Conservation (phyloP, 1,284 basidiomycete species). For the Rugiboletus extremiorientalis region DNA sequence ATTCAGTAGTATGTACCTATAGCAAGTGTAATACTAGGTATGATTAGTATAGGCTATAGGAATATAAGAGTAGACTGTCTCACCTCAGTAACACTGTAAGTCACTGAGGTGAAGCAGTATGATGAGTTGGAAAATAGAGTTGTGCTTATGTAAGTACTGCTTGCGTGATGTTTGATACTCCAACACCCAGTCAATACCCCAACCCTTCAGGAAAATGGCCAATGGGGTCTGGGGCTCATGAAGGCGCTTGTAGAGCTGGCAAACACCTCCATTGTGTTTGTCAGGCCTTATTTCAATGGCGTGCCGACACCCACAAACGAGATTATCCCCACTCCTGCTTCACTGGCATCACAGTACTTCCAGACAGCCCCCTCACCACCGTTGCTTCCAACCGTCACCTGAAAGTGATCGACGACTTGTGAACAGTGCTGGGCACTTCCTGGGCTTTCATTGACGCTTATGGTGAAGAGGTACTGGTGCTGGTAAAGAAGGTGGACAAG, state of each 20-base stretch:
- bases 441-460: conserved; percentile 1
- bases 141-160: too few relatives aligned
- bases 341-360: background rate
- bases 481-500: background rate
- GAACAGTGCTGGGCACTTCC: background rate
- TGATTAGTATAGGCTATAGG: too few relatives aligned
- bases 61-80: too few relatives aligned
- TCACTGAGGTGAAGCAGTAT: too few relatives aligned
- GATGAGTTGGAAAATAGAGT: too few relatives aligned
- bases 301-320: background rate
- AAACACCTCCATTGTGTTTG: conserved; percentile 2
- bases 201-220: conserved; percentile 1
- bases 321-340: conserved; percentile 4
- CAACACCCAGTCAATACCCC: background rate
- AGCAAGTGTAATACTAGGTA: too few relatives aligned
- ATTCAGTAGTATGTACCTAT: too few relatives aligned
- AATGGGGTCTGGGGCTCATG: background rate
- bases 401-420: background rate
- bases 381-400: background rate
- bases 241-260: background rate
- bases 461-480: background rate
- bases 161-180: too few relatives aligned
- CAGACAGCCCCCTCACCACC: conserved; percentile 1
- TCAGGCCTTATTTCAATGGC: conserved; percentile 3
- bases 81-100: too few relatives aligned